phyloP scores from a whole-genome alignment of 2,329 filamentous ascomycete genomes.

The Cladophialophora exuberans region DNA sequence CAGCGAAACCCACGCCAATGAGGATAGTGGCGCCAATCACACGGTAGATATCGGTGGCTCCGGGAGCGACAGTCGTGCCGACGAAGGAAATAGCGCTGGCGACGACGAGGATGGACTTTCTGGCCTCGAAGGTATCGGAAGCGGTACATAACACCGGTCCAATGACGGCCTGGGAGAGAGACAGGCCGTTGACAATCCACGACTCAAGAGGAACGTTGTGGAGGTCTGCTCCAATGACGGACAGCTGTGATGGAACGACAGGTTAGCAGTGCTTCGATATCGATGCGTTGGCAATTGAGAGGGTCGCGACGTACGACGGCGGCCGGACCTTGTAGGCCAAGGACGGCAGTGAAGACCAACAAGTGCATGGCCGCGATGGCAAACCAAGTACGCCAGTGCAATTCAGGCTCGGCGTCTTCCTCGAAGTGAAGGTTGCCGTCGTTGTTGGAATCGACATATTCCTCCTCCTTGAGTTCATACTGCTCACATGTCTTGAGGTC shows the following conservation, averaged over 20 bases:
- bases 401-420: constrained; percentile 4
- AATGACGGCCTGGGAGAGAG: constrained; percentile 18
- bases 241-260: constrained; percentile 4
- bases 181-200: constrained; percentile 8
- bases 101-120: constrained; percentile 16
- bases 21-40: constrained; percentile 15
- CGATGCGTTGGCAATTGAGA: background rate
- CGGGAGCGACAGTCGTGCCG: constrained; percentile 17
- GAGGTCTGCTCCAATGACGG: constrained; percentile 14
- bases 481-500: too few species aligned
- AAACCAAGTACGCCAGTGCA: constrained; percentile 18
- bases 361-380: constrained; percentile 15
- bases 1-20: constrained; percentile 16
- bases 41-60: constrained; percentile 14
- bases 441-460: too few species aligned
- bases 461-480: too few species aligned
- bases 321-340: constrained; percentile 17
- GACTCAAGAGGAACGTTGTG: background rate
- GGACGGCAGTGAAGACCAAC: constrained; percentile 14
- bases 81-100: constrained; percentile 12
- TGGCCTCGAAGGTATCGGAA: constrained; percentile 21
- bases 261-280: background rate
- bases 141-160: constrained; percentile 14
- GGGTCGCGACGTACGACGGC: constrained; percentile 8
- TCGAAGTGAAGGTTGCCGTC: too few species aligned